Conservation (phyloP, 1,284 basidiomycete species). For the Pseudozyma pruni region DNA sequence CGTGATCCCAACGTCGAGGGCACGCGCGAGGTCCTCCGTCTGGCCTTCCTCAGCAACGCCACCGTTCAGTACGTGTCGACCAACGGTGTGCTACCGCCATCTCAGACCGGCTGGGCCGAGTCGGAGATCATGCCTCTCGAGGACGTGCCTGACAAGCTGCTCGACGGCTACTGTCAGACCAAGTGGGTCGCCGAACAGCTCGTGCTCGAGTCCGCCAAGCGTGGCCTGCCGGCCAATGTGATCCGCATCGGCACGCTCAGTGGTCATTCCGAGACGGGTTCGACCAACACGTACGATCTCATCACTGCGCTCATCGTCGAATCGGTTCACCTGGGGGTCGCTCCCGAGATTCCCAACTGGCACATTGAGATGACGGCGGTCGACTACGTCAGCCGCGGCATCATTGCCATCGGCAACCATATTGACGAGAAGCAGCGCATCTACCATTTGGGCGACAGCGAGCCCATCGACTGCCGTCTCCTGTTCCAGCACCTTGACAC, state of each 20-base stretch:
- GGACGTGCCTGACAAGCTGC: conserved; percentile 62
- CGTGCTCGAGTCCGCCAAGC: conserved; percentile 57
- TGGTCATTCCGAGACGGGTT: conserved; percentile 63
- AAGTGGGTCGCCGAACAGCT: conserved; percentile 69
- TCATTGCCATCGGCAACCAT: conserved; percentile 58
- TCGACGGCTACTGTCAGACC: conserved; percentile 68
- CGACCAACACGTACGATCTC: conserved; percentile 66
- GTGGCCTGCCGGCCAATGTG: conserved; percentile 66
- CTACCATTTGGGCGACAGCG: conserved; percentile 64
- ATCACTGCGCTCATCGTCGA: conserved; percentile 66
- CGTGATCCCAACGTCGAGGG: conserved; percentile 66
- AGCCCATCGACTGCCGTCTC: conserved; percentile 53
- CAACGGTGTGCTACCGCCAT: conserved; percentile 66
- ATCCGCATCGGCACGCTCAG: conserved; percentile 67
- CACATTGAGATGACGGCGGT: conserved; percentile 66
- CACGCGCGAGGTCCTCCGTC: conserved; percentile 68
- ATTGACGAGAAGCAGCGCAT: conserved; percentile 54
- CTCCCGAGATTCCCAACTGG: conserved; percentile 62
- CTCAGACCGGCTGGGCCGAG: conserved; percentile 62
- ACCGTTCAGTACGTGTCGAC: conserved; percentile 68
- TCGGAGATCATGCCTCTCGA: conserved; percentile 57
- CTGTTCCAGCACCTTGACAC: conserved; percentile 59
- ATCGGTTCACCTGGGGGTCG: conserved; percentile 62
- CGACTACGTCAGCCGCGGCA: conserved; percentile 63
- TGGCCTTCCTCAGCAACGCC: conserved; percentile 64